Evolutionary conservation across 2,329 filamentous ascomycete species (phyloP), one percentile per base, ranked within the genome.

Genomic region (Madurella mycetomatis): DNA sequence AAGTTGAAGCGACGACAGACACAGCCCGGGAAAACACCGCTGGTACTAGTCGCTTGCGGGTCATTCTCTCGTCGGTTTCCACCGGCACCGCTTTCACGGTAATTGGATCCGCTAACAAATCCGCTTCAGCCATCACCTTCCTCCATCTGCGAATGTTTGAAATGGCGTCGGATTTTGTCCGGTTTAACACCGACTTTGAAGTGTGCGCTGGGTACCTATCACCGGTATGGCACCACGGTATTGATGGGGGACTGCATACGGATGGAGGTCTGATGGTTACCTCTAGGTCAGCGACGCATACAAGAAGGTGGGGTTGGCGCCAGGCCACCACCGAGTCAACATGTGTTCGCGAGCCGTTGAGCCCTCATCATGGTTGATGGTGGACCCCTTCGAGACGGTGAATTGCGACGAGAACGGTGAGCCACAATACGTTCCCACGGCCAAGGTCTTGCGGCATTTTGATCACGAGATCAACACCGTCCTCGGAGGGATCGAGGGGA

Each of bases 381-480:
- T 94, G 44, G 90, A 95, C 68, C 84, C 88, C 0, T 95, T 88
- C 86, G 92, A 96, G 76, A 66, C 64, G 49, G 88, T 90, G n/a
- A 76, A 87, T 64, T 85, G 59, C 52, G 53, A 67, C 54, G 41
- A 54, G 15, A 49, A 58, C 4, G 62, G 60, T 55, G 56, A 95
- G 72, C 82, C 86, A 65, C 80, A 88, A 61, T 97, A 96, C 68
- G 86, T 90, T 58, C 90, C 91, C 15, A 97, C 92, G 1, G 92
- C 92, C 40, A 82, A 87, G 63, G 92, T 96, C 41, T 77, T 96
- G 47, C 90, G 95, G 66, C 92, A 96, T 72, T 94, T 96, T 64
- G 85, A 95, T 62, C 75, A 92, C 67, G 90, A 96, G 69, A 89
- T 96, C 68, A 96, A 96, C 68, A 80, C 82, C 19, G 81, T 90